Evolutionary conservation across 2,329 filamentous ascomycete species (phyloP), one percentile per base, ranked within the genome.

Genomic region (Neoascochyta sp.): DNA sequence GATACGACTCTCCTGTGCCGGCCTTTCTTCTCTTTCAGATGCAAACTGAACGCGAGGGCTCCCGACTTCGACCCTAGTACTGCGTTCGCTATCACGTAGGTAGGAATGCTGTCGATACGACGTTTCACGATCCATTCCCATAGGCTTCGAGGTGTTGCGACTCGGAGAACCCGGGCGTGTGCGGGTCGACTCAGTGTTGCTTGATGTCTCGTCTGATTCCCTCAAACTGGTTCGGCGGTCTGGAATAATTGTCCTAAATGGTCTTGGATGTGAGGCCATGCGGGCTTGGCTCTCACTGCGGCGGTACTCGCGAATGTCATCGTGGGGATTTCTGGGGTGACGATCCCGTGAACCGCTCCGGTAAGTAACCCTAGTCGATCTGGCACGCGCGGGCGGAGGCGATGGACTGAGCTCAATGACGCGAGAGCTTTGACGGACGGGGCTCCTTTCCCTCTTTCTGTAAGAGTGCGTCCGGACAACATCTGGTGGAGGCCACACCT

Each of bases 11-110:
- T 43, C 36, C 5, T 24, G 11, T 4, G n/a, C 23, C 12, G 13
- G 24, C 21, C 22, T 25, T 2, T 33, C 32, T 14, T 35, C 27
- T 21, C 22, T 27, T 19, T 49, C 39, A n/a, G 42, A 16, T 16
- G 32, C 41, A 24, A 61, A 62, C 11, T 52, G 55, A 10, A 62
- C 59, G 22, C 45, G 45, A 11, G 48, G 46, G 2, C 47, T 48
- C 13, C 49, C 57, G 2, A 57, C 32, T 36, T 60, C 54, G n/a
- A 55, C 56, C 10, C 36, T 32, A 13, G 43, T 54, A 30, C 53
- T 57, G 13, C 56, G 50, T 4, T 46, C 39, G 19, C 49, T 60
- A 5, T 44, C 39, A 13, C 43, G 42, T 35, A 50, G 35, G 9
- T 22, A 36, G 11, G 29, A 35, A n/a, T 36, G 38, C n/a, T 42